Evolutionary conservation across 345 rosid genomes (phyloP).

Genomic region (Punica granatum): DNA sequence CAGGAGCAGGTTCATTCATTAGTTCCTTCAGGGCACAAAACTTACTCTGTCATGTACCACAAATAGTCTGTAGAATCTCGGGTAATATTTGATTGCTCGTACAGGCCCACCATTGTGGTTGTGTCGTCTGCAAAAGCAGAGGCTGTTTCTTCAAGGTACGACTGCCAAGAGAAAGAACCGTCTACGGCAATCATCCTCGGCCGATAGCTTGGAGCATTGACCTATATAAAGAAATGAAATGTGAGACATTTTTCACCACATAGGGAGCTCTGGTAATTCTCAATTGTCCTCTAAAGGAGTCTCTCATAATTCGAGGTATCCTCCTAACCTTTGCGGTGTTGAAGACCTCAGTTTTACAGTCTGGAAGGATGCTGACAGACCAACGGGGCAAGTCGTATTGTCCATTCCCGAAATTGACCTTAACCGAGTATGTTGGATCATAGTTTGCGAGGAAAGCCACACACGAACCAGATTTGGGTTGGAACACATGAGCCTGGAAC

Average conservation of each 20-base stretch:
- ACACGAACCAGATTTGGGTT: conserved; percentile 17
- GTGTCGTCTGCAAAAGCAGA: conserved; percentile 22
- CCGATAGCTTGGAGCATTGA: conserved; percentile 22
- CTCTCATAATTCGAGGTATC: not conserved
- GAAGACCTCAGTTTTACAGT: conserved; percentile 30
- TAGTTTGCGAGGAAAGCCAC: conserved; percentile 44
- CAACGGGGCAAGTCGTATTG: conserved; percentile 38
- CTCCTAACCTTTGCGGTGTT: conserved; percentile 31
- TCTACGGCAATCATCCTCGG: conserved; percentile 27
- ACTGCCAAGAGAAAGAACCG: conserved; percentile 30
- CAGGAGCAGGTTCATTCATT: conserved; percentile 24
- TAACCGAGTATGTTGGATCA: conserved; percentile 24
- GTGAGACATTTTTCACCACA: not conserved
- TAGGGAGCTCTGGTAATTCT: not conserved
- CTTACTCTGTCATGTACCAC: conserved; percentile 48
- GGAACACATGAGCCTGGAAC: conserved; percentile 35
- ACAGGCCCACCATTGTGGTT: conserved; percentile 24
- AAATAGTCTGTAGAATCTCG: conserved; percentile 37
- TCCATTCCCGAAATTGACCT: conserved; percentile 24
- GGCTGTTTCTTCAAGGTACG: conserved; percentile 29
- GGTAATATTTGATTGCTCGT: conserved; percentile 32
- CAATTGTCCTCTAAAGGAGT: not conserved
- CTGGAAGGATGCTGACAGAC: conserved; percentile 45
- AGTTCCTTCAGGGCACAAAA: conserved; percentile 25
- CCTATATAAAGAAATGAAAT: conserved; percentile 12